A percentile compares a stretch with the other conserved stretches of the same genome.
These are phyloP conservation scores for Closterium sp. DNA, from an alignment of 139 green algal genomes.

Conservation along the genomic window DNA sequence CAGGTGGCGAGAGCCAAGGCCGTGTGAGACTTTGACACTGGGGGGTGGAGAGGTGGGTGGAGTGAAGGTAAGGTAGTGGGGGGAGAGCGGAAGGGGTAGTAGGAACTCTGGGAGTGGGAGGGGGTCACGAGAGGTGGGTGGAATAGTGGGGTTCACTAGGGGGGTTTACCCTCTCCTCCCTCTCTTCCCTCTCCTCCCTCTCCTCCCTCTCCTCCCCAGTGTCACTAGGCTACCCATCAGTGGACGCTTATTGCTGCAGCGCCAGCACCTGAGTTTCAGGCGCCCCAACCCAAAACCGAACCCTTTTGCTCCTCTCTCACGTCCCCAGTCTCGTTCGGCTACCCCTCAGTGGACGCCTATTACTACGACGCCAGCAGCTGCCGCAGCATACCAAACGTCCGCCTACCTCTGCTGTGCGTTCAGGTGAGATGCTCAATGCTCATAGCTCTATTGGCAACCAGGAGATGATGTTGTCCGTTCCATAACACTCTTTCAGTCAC, in stretches of 20 bases:
- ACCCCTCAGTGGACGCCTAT: slow-evolving; percentile 55
- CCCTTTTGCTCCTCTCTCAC: background rate
- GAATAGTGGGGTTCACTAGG: background rate
- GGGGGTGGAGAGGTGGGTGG: too few relatives aligned
- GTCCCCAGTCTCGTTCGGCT: slow-evolving; percentile 55
- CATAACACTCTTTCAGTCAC: background rate
- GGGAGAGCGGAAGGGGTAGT: too few relatives aligned
- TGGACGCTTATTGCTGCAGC: too few relatives aligned
- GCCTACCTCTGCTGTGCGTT: slow-evolving; percentile 50
- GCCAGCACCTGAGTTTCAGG: too few relatives aligned
- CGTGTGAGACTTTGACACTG: slow-evolving; percentile 58
- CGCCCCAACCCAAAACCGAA: background rate
- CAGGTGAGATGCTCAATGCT: too few relatives aligned
- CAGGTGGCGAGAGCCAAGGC: slow-evolving; percentile 32
- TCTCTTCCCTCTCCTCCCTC: background rate
- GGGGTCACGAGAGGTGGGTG: slow-evolving; percentile 46
- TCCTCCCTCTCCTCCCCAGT: background rate
- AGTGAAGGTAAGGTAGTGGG: too few relatives aligned
- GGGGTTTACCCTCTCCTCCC: background rate
- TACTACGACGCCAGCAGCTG: slow-evolving; percentile 48
- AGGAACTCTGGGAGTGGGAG: too few relatives aligned
- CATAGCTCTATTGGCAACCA: too few relatives aligned
- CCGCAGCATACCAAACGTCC: slow-evolving; percentile 39
- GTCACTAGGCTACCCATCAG: background rate
- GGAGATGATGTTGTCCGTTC: too few relatives aligned